Evolutionary conservation across 768 basidiomycete species (phyloP).

Genomic region (Rhodosporidiobolus sp.): DNA sequence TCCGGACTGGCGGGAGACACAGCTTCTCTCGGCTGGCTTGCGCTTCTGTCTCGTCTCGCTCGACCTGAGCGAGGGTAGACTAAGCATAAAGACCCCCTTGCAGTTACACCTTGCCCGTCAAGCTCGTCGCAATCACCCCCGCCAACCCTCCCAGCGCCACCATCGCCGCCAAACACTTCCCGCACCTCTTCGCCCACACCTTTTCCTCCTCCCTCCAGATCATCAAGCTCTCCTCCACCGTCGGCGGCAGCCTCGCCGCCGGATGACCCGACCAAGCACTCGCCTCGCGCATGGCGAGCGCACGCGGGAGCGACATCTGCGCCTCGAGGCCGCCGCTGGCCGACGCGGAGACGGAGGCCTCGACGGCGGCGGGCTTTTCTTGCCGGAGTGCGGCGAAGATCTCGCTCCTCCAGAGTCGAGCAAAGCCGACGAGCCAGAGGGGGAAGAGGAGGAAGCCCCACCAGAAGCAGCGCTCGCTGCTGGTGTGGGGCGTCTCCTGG

Average conservation of each 20-base stretch:
- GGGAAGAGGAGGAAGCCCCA: constrained; percentile 20
- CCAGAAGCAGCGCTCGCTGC: constrained; percentile 23
- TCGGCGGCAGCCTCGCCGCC: neutral
- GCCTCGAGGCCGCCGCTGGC: neutral
- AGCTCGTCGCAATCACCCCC: neutral
- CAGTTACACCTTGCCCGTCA: constrained; percentile 4
- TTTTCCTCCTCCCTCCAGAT: constrained; percentile 23
- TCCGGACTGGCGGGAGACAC: too few species aligned
- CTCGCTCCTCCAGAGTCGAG: constrained; percentile 8
- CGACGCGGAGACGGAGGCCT: neutral
- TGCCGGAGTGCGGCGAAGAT: neutral
- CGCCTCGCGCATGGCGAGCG: neutral
- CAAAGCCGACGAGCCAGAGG: constrained; percentile 13
- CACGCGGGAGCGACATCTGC: neutral
- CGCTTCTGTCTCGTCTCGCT: too few species aligned
- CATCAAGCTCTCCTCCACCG: constrained; percentile 1
- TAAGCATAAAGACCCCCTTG: neutral
- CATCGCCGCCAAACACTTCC: neutral
- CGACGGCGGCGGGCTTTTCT: neutral
- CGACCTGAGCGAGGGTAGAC: too few species aligned
- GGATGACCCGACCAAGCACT: neutral
- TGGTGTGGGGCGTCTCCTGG: constrained; percentile 12
- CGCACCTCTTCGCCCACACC: constrained; percentile 25
- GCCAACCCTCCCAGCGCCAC: neutral
- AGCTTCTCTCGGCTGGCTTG: too few species aligned